Percentiles rank a stretch among this genome's conserved stretches.
Conservation (phyloP, 2,329 filamentous ascomycete species). For the Fusarium sp. region DNA sequence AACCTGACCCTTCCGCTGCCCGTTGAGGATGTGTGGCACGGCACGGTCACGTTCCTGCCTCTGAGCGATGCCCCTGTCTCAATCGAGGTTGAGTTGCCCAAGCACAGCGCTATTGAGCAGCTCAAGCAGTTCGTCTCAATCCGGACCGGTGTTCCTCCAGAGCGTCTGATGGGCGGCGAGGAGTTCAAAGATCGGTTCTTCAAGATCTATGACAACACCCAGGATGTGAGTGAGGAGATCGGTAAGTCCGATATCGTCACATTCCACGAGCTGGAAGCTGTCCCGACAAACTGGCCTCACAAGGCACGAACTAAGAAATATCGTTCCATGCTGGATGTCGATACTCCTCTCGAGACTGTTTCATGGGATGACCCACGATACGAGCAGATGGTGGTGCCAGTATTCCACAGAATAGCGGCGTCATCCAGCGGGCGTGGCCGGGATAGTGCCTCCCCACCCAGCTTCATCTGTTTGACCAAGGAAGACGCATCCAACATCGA, state of each 20-base stretch:
- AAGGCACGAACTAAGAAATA: slow-evolving; percentile 61
- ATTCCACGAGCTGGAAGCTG: slow-evolving; percentile 80
- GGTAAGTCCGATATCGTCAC: slow-evolving; percentile 73
- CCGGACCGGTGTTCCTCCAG: slow-evolving; percentile 72
- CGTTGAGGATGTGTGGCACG: slow-evolving; percentile 84
- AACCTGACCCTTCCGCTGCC: slow-evolving; percentile 92
- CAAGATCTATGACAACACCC: slow-evolving; percentile 81
- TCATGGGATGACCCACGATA: slow-evolving; percentile 71
- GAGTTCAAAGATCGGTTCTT: slow-evolving; percentile 88
- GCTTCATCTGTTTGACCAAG: slow-evolving; percentile 80
- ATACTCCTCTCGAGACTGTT: slow-evolving; percentile 53
- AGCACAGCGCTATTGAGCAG: slow-evolving; percentile 75
- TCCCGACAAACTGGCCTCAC: slow-evolving; percentile 81
- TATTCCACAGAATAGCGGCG: slow-evolving; percentile 69
- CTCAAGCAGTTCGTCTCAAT: slow-evolving; percentile 79
- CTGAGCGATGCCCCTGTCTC: slow-evolving; percentile 76
- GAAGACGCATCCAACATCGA: slow-evolving; percentile 78
- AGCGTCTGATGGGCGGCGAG: slow-evolving; percentile 82
- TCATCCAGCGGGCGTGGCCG: slow-evolving; percentile 46
- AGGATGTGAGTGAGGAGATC: slow-evolving; percentile 79
- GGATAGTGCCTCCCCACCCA: slow-evolving; percentile 60
- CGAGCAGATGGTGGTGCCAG: slow-evolving; percentile 76
- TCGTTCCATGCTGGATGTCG: slow-evolving; percentile 63
- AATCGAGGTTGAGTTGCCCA: slow-evolving; percentile 84
- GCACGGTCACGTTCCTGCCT: slow-evolving; percentile 81